These are phyloP conservation scores for Fusarium mundagurra DNA, from an alignment of 2,329 filamentous ascomycete species.

Conservation along the genomic window DNA sequence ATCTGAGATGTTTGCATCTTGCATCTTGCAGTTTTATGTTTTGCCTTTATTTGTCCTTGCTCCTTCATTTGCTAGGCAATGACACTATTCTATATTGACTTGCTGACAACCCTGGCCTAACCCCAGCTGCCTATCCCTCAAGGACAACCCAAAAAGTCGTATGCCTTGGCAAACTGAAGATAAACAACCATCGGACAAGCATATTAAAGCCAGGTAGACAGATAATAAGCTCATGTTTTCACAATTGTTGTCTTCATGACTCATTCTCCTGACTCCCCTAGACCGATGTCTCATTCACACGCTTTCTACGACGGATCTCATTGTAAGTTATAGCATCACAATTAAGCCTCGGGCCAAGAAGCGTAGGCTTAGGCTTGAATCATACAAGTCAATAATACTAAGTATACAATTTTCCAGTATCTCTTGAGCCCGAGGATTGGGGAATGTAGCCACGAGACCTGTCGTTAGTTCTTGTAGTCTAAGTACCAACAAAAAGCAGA, in stretches of 20 bases:
- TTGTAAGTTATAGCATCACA: neutral
- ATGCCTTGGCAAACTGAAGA: neutral
- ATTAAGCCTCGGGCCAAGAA: neutral
- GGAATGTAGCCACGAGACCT: neutral
- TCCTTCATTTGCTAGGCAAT: neutral
- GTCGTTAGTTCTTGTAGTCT: neutral
- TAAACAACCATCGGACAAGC: neutral
- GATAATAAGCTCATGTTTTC: neutral
- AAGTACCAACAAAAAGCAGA: neutral
- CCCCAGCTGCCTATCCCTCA: neutral
- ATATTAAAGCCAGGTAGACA: neutral
- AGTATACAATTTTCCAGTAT: neutral
- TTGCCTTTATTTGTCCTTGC: neutral
- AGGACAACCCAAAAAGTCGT: neutral
- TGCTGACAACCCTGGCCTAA: neutral
- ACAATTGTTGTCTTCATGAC: neutral
- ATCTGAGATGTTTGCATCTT: neutral
- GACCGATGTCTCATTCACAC: neutral
- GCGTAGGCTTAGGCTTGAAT: neutral
- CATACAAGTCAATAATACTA: neutral
- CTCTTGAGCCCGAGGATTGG: neutral
- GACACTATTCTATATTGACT: neutral
- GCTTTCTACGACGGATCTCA: neutral
- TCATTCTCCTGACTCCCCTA: neutral
- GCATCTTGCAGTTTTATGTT: neutral